These are phyloP conservation scores for Boletellus deceptivus DNA, from an alignment of 1,284 basidiomycete genomes.

Conservation along the genomic window DNA sequence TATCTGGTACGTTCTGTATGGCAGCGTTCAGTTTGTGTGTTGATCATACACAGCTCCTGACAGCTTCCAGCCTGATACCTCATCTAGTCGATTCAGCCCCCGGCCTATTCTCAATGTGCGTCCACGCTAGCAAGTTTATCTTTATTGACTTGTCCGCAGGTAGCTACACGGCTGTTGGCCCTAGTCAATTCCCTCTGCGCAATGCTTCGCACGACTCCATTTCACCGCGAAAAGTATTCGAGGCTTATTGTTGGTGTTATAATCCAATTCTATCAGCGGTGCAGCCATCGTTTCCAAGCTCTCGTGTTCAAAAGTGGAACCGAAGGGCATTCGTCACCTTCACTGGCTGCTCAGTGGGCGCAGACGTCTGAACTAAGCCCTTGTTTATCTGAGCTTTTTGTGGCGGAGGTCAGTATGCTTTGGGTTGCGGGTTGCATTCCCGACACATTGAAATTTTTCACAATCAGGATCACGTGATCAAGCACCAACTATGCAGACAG, in stretches of 20 bases:
- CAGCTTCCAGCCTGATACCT: constrained; percentile 78
- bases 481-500: constrained; percentile 62
- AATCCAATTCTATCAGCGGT: constrained; percentile 95
- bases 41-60: constrained; percentile 58
- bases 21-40: not conserved
- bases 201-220: constrained; percentile 93
- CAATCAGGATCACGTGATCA: constrained; percentile 43
- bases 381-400: constrained; percentile 64
- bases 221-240: constrained; percentile 93
- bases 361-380: constrained; percentile 77
- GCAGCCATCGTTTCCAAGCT: constrained; percentile 83
- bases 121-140: constrained; percentile 4
- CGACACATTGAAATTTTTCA: constrained; percentile 4
- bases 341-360: constrained; percentile 83
- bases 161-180: constrained; percentile 82
- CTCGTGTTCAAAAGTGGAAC: constrained; percentile 52
- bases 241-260: constrained; percentile 94
- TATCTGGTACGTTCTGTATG: constrained; percentile 55
- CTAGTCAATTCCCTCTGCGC: constrained; percentile 90
- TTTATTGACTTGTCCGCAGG: constrained; percentile 42
- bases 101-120: constrained; percentile 80
- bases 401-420: constrained; percentile 37
- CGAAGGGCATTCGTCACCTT: constrained; percentile 44
- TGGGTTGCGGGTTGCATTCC: not conserved
- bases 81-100: constrained; percentile 58